A percentile compares a stretch with the other conserved stretches of the same genome.
These are phyloP conservation scores for Nephelium lappaceum DNA, from an alignment of 345 rosid species.

Conservation along the genomic window DNA sequence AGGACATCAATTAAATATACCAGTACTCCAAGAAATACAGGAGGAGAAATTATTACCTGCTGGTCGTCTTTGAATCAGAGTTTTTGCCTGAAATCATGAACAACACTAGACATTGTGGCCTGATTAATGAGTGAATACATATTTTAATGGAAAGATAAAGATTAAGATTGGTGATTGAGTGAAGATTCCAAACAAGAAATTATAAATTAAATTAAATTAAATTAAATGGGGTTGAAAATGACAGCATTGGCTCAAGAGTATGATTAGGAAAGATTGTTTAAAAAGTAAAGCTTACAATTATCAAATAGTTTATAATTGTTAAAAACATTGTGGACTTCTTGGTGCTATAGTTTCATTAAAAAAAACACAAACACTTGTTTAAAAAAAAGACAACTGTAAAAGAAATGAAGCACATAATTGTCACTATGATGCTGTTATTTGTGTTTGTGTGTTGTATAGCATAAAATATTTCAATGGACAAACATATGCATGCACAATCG, in stretches of 20 bases:
- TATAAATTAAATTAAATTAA: conserved; percentile 6
- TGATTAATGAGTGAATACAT: neutral
- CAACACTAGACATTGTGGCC: neutral
- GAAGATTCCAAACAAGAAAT: conserved; percentile 30
- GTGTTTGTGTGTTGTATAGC: neutral
- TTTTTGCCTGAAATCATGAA: neutral
- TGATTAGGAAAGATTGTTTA: neutral
- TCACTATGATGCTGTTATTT: no score
- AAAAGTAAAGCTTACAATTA: neutral
- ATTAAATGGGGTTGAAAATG: conserved; percentile 13
- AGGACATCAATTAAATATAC: neutral
- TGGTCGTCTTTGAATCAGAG: neutral
- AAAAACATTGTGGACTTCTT: neutral
- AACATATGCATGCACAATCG: no score
- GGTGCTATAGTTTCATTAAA: no score
- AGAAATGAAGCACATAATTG: no score
- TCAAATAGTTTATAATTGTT: neutral
- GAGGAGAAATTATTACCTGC: neutral
- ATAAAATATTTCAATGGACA: no score
- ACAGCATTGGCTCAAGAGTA: conserved; percentile 4
- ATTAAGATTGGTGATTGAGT: conserved; percentile 21
- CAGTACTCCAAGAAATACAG: neutral
- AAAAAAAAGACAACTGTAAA: no score
- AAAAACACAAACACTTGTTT: no score
- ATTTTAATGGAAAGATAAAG: neutral